These are phyloP conservation scores for Fonsecaea pedrosoi DNA, from an alignment of 2,329 filamentous ascomycete species.

Conservation along the genomic window DNA sequence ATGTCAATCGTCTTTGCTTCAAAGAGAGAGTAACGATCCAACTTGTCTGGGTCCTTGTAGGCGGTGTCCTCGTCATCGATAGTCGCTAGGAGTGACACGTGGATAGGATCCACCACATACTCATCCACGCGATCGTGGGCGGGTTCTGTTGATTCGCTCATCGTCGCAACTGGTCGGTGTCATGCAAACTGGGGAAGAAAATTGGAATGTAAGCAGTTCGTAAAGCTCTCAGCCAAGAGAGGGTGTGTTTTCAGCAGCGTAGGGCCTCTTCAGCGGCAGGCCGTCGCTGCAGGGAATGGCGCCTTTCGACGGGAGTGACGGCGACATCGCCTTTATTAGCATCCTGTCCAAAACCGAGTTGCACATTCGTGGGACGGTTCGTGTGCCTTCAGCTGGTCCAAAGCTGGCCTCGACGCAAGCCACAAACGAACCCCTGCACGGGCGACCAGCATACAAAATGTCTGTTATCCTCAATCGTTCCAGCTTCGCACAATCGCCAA, in stretches of 20 bases:
- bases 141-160: constrained; percentile 27
- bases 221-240: neutral
- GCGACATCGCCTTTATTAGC: neutral
- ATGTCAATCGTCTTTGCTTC: constrained; percentile 27
- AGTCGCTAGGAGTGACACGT: constrained; percentile 23
- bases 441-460: neutral
- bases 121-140: constrained; percentile 23
- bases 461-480: neutral
- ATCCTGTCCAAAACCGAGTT: neutral
- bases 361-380: neutral
- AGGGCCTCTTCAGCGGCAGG: neutral
- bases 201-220: neutral
- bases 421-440: constrained; percentile 19
- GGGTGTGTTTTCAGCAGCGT: neutral
- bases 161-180: neutral
- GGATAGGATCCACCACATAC: constrained; percentile 24
- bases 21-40: constrained; percentile 22
- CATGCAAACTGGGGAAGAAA: neutral
- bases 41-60: constrained; percentile 24
- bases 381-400: neutral
- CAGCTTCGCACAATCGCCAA: neutral
- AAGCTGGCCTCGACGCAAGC: constrained; percentile 21
- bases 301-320: neutral
- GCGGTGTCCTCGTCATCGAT: constrained; percentile 26
- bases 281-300: neutral